Base-by-base conservation (phyloP, 352 stramenopile genomes). In the Globisporangium ultimum region DNA sequence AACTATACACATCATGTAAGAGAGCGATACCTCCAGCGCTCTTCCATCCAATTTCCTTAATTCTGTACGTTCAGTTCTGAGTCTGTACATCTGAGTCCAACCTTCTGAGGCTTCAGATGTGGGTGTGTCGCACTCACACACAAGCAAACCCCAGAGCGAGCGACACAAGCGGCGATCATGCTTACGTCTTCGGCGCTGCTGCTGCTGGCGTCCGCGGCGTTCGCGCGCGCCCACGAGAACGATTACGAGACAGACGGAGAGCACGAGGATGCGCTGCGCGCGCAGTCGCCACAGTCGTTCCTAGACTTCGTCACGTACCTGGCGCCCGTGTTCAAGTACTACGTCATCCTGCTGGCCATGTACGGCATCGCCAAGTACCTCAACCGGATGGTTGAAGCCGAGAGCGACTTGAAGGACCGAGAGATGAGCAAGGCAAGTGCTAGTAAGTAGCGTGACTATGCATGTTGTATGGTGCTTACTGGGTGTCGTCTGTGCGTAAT, bases 241-340 rank as follows among this genome's bases (percentile, higher is more conserved):
- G 48, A 50, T 6, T 13, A 18, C 11, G 38, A 63, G 1, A 14
- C 22, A 3, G 48, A 41, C 18, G 48, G 17, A 8, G 56, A 48
- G 28, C 20, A 53, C 28, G 56, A 52, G 24, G 49, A 41, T 28
- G 24, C 17, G 57, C 43, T 21, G 49, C 42, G 14, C 13, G 11
- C 63, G 36, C 51, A 60, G 21, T 65, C 67, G 58, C 64, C 78
- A 10, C 67, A 74, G 24, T 78, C 80, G 53, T 55, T 89, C 7
- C 64, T 85, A 48, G 80, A 91, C 20, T 87, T 89, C 56, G 48
- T 64, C 20, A 61, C 64, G 60, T 52, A 78, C 18, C 50, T 93
- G 9, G 62, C 74, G 53, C 83, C 83, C n/a, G 75, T 93, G 58
- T 32, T 80, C 52, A 91, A 93, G 74, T 91, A 91, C 68, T 93